A percentile compares a stretch with the other conserved stretches of the same genome.
Evolutionary conservation across 768 basidiomycete genomes (phyloP).

Genomic region (Antrodiella citrinella): DNA sequence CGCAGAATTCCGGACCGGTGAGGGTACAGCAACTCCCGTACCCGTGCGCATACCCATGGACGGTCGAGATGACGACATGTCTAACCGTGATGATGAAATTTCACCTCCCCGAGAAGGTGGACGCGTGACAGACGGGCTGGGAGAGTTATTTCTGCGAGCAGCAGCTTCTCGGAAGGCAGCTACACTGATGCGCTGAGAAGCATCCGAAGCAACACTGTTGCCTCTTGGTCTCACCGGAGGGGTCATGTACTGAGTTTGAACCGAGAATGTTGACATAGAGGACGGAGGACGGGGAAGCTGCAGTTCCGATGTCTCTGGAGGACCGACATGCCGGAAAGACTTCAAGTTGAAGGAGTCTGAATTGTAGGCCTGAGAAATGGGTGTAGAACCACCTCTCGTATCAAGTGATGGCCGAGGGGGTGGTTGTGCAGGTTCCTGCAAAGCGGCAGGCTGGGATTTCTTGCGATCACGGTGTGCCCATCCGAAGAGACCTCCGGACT

Average conservation of each 20-base stretch:
- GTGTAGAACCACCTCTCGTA: constrained; percentile 7
- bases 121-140: constrained; percentile 37
- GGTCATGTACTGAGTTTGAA: too few relatives aligned
- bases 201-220: constrained; percentile 51
- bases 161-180: constrained; percentile 78
- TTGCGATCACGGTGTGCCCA: constrained; percentile 38
- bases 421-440: constrained; percentile 3
- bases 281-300: constrained; percentile 20
- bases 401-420: constrained; percentile 10
- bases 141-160: constrained; percentile 57
- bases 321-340: constrained; percentile 61
- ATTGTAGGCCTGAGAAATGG: background rate
- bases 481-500: constrained; percentile 29
- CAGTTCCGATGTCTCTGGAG: constrained; percentile 31
- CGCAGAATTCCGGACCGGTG: constrained; percentile 10
- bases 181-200: constrained; percentile 69
- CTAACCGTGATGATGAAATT: constrained; percentile 1
- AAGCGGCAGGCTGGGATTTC: constrained; percentile 28
- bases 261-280: constrained; percentile 6
- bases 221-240: constrained; percentile 42
- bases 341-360: constrained; percentile 59
- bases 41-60: background rate
- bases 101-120: constrained; percentile 25
- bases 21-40: background rate
- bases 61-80: constrained; percentile 3